Percentiles rank a stretch among this genome's conserved stretches.
These are phyloP conservation scores for Beauveria sp. DNA, from an alignment of 2,329 filamentous ascomycete genomes.

Conservation along the genomic window DNA sequence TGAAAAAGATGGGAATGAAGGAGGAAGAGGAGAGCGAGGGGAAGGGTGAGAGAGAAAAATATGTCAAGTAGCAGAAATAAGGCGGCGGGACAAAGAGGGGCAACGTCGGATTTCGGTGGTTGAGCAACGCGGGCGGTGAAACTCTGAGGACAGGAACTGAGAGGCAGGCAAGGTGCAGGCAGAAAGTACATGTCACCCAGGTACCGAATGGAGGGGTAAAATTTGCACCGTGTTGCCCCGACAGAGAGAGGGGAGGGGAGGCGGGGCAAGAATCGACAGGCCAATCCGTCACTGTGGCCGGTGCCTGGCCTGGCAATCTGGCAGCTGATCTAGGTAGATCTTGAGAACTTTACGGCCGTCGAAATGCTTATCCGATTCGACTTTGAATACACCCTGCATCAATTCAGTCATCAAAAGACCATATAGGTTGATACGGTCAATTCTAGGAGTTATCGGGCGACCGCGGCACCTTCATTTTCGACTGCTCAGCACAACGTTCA, in stretches of 20 bases:
- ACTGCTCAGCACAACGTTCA: background rate
- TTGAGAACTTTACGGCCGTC: no score
- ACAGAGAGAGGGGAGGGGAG: background rate
- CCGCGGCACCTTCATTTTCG: no score
- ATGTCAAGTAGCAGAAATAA: slow-evolving; percentile 6
- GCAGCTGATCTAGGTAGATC: no score
- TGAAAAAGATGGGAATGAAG: slow-evolving; percentile 18
- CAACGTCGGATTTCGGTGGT: slow-evolving; percentile 8
- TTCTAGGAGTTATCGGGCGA: no score
- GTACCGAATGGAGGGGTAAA: slow-evolving; percentile 8
- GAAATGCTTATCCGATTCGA: no score
- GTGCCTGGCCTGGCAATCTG: no score
- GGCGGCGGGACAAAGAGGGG: slow-evolving; percentile 9
- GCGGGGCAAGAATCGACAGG: background rate
- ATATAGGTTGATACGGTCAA: no score
- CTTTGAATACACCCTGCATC: no score
- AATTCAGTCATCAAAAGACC: no score
- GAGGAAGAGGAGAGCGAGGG: slow-evolving; percentile 17
- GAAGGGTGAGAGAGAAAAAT: slow-evolving; percentile 19
- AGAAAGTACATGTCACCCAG: background rate
- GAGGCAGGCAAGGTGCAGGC: background rate
- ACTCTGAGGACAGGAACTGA: background rate
- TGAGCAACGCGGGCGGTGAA: slow-evolving; percentile 4
- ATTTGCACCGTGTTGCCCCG: slow-evolving; percentile 1
- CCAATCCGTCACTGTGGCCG: background rate